These are phyloP conservation scores for Glycyrrhiza uralensis DNA, from an alignment of 306 rosid genomes.

Conservation along the genomic window DNA sequence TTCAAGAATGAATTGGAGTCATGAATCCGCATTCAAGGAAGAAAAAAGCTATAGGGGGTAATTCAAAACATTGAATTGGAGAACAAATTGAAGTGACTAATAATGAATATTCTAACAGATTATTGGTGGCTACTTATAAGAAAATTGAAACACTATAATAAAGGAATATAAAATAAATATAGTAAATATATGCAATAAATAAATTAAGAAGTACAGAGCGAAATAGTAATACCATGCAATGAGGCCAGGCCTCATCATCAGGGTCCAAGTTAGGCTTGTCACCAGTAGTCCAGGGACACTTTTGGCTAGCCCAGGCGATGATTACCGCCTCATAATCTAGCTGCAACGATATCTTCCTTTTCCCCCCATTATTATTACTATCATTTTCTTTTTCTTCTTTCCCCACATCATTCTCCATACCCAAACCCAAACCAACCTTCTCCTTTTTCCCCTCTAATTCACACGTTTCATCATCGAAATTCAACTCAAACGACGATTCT, in stretches of 20 bases:
- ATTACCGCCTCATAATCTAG: constrained; percentile 77
- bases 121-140: background rate
- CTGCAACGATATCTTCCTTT: constrained; percentile 56
- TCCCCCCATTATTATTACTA: background rate
- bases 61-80: background rate
- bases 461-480: constrained; percentile 46
- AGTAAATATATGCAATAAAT: too few species aligned
- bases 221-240: constrained; percentile 49
- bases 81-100: background rate
- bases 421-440: background rate
- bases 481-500: constrained; percentile 63
- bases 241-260: constrained; percentile 45
- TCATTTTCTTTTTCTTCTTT: constrained; percentile 12
- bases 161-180: too few species aligned
- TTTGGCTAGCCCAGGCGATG: constrained; percentile 66
- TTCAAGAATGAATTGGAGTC: background rate
- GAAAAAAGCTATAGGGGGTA: background rate
- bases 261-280: constrained; percentile 57
- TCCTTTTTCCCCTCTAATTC: constrained; percentile 44
- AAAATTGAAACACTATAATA: background rate
- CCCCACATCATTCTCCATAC: background rate
- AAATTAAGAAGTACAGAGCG: background rate
- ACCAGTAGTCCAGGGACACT: constrained; percentile 74
- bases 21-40: background rate
- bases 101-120: background rate